Conservation (phyloP, 2,329 filamentous ascomycete species). For the Fusarium illudens region DNA sequence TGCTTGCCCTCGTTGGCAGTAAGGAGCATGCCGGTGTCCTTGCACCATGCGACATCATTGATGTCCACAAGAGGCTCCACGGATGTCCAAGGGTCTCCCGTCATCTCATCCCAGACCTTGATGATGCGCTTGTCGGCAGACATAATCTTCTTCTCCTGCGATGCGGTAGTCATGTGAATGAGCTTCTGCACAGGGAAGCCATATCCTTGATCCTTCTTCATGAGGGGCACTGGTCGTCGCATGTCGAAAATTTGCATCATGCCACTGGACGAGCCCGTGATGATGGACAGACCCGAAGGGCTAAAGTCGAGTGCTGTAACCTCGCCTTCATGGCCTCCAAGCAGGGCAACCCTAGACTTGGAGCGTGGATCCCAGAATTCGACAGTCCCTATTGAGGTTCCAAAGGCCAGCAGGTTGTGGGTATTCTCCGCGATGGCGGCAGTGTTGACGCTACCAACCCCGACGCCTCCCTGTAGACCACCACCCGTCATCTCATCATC, state of each 20-base stretch:
- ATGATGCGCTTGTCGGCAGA: slow-evolving; percentile 95
- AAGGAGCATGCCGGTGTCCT: slow-evolving; percentile 91
- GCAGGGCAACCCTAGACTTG: slow-evolving; percentile 79
- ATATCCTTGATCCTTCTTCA: slow-evolving; percentile 96
- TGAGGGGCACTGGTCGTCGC: slow-evolving; percentile 82
- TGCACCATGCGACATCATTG: slow-evolving; percentile 93
- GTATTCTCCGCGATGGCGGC: slow-evolving; percentile 87
- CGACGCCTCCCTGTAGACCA: slow-evolving; percentile 85
- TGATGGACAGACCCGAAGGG: slow-evolving; percentile 82
- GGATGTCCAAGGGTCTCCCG: slow-evolving; percentile 91
- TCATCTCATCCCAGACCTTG: slow-evolving; percentile 90
- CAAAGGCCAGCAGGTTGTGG: slow-evolving; percentile 91
- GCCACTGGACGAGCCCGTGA: slow-evolving; percentile 86
- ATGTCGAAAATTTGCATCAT: slow-evolving; percentile 92
- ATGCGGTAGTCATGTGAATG: slow-evolving; percentile 73
- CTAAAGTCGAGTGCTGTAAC: slow-evolving; percentile 91
- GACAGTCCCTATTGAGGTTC: slow-evolving; percentile 92
- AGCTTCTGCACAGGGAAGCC: slow-evolving; percentile 91
- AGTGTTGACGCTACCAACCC: slow-evolving; percentile 85
- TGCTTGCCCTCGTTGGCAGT: slow-evolving; percentile 97
- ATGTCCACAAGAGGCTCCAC: slow-evolving; percentile 95
- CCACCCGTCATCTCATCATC: slow-evolving; percentile 78
- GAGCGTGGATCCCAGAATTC: slow-evolving; percentile 96
- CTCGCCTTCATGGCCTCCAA: slow-evolving; percentile 74
- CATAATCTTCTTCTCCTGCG: slow-evolving; percentile 85